These are phyloP conservation scores for Boletus fagicola DNA, from an alignment of 768 basidiomycete species.

Conservation along the genomic window DNA sequence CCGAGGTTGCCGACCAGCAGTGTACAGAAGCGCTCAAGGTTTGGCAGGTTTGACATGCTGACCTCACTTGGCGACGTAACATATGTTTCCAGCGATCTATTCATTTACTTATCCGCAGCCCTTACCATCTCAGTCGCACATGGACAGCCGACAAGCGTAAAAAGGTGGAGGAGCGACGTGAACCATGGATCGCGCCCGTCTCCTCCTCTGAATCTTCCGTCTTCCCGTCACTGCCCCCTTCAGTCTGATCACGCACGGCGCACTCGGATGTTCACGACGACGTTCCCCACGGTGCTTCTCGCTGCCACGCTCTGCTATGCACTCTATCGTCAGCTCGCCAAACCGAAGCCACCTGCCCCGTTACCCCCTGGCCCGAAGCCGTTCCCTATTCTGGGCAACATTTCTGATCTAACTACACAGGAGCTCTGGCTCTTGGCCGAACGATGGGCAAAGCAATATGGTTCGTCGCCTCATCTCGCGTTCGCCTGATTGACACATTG, in stretches of 20 bases:
- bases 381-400: slow-evolving; percentile 62
- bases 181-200: neutral
- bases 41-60: neutral
- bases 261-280: slow-evolving; percentile 14
- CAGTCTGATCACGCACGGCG: neutral
- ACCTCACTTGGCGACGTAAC: neutral
- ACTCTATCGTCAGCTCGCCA: slow-evolving; percentile 18
- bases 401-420: slow-evolving; percentile 55
- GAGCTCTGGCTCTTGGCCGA: slow-evolving; percentile 65
- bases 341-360: slow-evolving; percentile 31
- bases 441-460: slow-evolving; percentile 62
- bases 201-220: slow-evolving; percentile 16
- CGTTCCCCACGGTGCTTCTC: slow-evolving; percentile 24
- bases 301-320: slow-evolving; percentile 12
- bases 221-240: slow-evolving; percentile 4
- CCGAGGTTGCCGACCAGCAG: neutral
- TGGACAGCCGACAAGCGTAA: slow-evolving; percentile 5
- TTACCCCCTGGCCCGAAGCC: slow-evolving; percentile 70
- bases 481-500: neutral
- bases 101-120: neutral
- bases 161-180: slow-evolving; percentile 5
- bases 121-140: neutral
- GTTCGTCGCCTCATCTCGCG: slow-evolving; percentile 38
- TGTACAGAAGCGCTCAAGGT: neutral
- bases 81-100: neutral